phyloP scores from a whole-genome alignment of 257 asterid species.

The Gentiana straminea region DNA sequence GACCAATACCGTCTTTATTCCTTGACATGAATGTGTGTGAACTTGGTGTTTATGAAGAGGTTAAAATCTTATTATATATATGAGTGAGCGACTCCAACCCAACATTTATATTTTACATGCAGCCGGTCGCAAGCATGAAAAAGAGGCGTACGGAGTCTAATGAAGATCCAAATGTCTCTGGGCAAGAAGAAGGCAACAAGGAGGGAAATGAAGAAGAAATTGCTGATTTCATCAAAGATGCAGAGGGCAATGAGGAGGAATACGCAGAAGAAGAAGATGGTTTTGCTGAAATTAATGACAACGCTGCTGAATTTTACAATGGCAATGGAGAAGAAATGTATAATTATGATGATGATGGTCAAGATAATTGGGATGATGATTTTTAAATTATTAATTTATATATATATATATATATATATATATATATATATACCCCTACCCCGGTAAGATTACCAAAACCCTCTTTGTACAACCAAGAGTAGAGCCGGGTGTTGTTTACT shows the following conservation, averaged over 20 bases:
- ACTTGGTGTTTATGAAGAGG: no score
- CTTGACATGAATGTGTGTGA: no score
- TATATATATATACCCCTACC: no score
- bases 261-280: neutral
- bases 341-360: constrained; percentile 7
- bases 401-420: no score
- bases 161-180: neutral
- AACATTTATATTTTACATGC: neutral
- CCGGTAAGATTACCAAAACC: no score
- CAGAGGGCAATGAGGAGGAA: neutral
- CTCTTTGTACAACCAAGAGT: no score
- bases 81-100: no score
- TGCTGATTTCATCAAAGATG: neutral
- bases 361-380: constrained; percentile 3
- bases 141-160: constrained; percentile 1
- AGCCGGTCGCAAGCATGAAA: constrained; percentile 6
- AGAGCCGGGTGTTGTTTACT: no score
- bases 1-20: no score
- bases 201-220: constrained; percentile 6
- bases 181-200: neutral
- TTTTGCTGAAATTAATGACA: neutral
- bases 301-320: neutral
- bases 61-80: no score
- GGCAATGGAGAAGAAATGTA: constrained; percentile 10
- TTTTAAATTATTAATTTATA: no score